These are phyloP conservation scores for Trametes gibbosa DNA, from an alignment of 768 basidiomycete species.

Conservation along the genomic window DNA sequence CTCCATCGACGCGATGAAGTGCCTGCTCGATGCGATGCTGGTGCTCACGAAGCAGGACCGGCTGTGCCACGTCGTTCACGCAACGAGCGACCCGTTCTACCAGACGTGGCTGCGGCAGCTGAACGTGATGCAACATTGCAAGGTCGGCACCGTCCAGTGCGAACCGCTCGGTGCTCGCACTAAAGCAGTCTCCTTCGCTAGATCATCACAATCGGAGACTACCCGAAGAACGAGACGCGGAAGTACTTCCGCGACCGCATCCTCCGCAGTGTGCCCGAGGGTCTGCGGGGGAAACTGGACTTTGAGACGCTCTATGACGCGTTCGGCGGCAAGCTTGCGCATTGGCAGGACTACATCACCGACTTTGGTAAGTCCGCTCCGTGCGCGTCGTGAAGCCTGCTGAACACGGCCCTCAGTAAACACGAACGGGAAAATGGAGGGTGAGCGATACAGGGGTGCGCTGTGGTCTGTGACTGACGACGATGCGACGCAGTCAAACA, in stretches of 20 bases:
- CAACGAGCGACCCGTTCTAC: conserved; percentile 82
- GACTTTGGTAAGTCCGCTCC: conserved; percentile 54
- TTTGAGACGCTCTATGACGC: conserved; percentile 77
- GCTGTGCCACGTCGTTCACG: conserved; percentile 80
- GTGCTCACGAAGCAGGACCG: conserved; percentile 86
- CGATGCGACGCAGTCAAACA: conserved; percentile 55
- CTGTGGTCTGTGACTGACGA: background rate
- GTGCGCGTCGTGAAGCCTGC: background rate
- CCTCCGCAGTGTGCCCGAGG: conserved; percentile 67
- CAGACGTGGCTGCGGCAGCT: conserved; percentile 80
- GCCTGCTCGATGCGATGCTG: conserved; percentile 79
- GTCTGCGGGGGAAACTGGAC: conserved; percentile 49
- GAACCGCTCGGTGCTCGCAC: background rate
- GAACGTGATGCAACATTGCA: conserved; percentile 82
- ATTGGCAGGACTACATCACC: conserved; percentile 77
- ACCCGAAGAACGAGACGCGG: conserved; percentile 67
- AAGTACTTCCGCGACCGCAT: conserved; percentile 64
- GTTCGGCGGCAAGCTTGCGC: conserved; percentile 81
- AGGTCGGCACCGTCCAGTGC: conserved; percentile 42
- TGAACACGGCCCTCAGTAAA: conserved; percentile 48
- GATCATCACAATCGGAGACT: conserved; percentile 81
- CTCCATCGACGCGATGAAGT: conserved; percentile 80
- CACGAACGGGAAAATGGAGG: conserved; percentile 65
- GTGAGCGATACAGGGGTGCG: conserved; percentile 39
- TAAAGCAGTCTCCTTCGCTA: conserved; percentile 23